Conservation (phyloP, 495 filamentous ascomycete genomes). For the Trichoderma gamsii region DNA sequence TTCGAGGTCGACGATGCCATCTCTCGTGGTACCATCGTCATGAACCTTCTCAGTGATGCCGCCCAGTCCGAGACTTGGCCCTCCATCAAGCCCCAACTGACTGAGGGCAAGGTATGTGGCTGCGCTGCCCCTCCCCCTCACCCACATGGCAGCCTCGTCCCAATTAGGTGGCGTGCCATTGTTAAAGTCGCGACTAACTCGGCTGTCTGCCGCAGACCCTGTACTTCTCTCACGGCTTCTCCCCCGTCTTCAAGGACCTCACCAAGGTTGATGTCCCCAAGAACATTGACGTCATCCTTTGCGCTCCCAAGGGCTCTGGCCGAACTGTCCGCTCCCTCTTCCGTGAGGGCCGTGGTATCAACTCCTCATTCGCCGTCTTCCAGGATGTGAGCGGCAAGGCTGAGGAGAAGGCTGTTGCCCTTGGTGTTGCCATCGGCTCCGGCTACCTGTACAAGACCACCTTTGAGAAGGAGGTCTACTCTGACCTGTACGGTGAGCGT, state of each 20-base stretch:
- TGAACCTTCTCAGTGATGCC: conserved; percentile 97
- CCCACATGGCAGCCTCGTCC: no score
- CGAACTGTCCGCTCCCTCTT: conserved; percentile 97
- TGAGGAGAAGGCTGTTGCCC: conserved; percentile 94
- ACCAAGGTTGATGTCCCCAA: conserved; percentile 96
- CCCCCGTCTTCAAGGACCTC: conserved; percentile 97
- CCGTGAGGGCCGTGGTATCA: conserved; percentile 97
- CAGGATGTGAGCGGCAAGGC: conserved; percentile 98
- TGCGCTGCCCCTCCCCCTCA: no score
- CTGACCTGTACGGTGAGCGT: conserved; percentile 98
- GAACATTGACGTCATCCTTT: conserved; percentile 97
- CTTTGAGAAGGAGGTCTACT: conserved; percentile 99
- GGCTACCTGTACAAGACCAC: conserved; percentile 99
- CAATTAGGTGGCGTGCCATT: conserved; percentile 9
- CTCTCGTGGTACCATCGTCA: conserved; percentile 85
- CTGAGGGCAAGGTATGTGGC: conserved; percentile 81
- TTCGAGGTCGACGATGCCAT: conserved; percentile 97
- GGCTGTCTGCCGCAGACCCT: conserved; percentile 56
- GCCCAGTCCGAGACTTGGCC: conserved; percentile 99
- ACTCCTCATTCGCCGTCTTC: conserved; percentile 97
- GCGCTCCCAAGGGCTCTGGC: conserved; percentile 97
- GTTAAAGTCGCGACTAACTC: conserved; percentile 19
- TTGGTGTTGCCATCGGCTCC: conserved; percentile 91
- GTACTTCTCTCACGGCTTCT: conserved; percentile 99
- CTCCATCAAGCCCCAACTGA: conserved; percentile 90